Evolutionary conservation across 768 basidiomycete species (phyloP).

Genomic region (Aureoboletus auriporus): DNA sequence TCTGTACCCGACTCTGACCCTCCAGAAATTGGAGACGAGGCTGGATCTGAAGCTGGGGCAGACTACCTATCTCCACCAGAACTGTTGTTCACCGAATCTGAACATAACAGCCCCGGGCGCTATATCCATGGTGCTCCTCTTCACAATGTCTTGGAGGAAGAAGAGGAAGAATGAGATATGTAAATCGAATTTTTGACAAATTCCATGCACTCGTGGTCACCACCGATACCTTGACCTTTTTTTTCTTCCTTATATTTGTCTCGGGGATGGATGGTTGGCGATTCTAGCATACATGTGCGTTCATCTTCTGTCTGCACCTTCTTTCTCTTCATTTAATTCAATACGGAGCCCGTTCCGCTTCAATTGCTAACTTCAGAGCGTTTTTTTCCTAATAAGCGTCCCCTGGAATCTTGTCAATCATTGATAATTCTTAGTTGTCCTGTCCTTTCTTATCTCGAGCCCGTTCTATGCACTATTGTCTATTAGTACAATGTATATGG

Average conservation of each 20-base stretch:
- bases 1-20: slow-evolving; percentile 19
- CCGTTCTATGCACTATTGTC: not conserved
- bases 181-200: slow-evolving; percentile 1
- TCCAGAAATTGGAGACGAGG: slow-evolving; percentile 26
- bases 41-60: slow-evolving; percentile 21
- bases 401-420: slow-evolving; percentile 17
- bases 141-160: slow-evolving; percentile 83
- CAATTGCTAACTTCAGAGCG: slow-evolving; percentile 10
- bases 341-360: slow-evolving; percentile 1
- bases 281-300: no score
- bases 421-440: slow-evolving; percentile 25
- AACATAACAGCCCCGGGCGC: slow-evolving; percentile 61
- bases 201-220: slow-evolving; percentile 13
- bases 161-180: slow-evolving; percentile 43
- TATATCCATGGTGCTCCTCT: slow-evolving; percentile 84
- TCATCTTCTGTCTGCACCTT: not conserved
- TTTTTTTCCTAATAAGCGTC: slow-evolving; percentile 19
- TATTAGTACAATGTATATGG: slow-evolving; percentile 18
- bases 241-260: not conserved
- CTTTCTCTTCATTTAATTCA: slow-evolving; percentile 1
- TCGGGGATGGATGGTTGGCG: no score
- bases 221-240: slow-evolving; percentile 23
- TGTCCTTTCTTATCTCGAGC: slow-evolving; percentile 9
- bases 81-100: slow-evolving; percentile 41
- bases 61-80: slow-evolving; percentile 31